These are phyloP conservation scores for Galeopsis tetrahit DNA, from an alignment of 257 asterid genomes.

Conservation along the genomic window DNA sequence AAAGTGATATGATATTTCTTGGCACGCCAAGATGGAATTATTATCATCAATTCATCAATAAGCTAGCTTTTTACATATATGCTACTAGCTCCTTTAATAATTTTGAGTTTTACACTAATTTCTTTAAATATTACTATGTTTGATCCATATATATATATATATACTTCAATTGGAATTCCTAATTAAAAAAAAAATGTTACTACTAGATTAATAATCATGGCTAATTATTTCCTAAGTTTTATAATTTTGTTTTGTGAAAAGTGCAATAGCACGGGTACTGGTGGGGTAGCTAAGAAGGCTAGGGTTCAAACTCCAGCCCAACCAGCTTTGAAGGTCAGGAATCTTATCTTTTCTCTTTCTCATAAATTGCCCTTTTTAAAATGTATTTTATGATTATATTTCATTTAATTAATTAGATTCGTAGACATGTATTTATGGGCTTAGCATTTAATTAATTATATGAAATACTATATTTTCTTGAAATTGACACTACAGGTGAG, in stretches of 20 bases:
- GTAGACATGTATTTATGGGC: conserved; percentile 21
- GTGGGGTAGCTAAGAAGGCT: conserved; percentile 85
- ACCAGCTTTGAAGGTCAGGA: conserved; percentile 80
- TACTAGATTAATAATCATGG: background rate
- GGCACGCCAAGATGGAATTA: conserved; percentile 32
- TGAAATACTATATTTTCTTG: conserved; percentile 11
- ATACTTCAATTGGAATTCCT: too few relatives aligned
- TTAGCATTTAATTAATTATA: background rate
- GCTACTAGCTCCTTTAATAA: background rate
- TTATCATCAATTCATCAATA: conserved; percentile 9
- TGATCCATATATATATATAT: too few relatives aligned
- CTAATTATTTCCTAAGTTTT: background rate
- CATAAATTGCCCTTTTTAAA: background rate
- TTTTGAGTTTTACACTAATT: background rate
- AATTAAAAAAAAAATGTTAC: too few relatives aligned
- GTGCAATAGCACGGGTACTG: conserved; percentile 69
- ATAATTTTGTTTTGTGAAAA: conserved; percentile 36
- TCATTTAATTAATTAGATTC: conserved; percentile 14
- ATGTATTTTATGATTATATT: background rate
- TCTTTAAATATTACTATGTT: too few relatives aligned
- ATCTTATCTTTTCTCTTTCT: conserved; percentile 20
- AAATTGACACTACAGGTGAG: conserved; percentile 61
- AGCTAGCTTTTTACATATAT: background rate
- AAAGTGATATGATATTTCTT: conserved; percentile 34
- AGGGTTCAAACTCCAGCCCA: conserved; percentile 86